Conservation (phyloP, 2,329 filamentous ascomycete genomes). For the Alternaria burnsii region DNA sequence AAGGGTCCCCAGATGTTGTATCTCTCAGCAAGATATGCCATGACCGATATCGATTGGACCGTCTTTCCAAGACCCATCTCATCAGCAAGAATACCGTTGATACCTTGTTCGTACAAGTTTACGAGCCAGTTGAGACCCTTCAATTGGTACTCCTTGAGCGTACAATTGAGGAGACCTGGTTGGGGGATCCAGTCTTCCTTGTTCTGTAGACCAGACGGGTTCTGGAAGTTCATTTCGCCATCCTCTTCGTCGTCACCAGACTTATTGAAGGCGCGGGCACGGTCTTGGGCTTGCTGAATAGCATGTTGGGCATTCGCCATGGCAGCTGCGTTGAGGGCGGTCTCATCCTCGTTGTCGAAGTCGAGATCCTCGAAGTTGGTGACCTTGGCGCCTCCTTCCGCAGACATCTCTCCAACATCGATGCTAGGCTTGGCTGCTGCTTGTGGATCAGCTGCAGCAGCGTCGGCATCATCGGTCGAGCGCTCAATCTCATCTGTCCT, state of each 20-base stretch:
- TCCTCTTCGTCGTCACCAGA: constrained; percentile 66
- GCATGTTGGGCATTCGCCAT: constrained; percentile 96
- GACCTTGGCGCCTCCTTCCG: constrained; percentile 71
- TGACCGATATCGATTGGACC: constrained; percentile 97
- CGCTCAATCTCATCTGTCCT: constrained; percentile 95
- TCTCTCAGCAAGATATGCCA: constrained; percentile 96
- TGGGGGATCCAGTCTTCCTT: constrained; percentile 83
- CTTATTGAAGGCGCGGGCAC: constrained; percentile 92
- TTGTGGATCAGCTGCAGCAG: constrained; percentile 54
- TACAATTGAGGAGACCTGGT: constrained; percentile 89
- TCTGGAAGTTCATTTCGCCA: constrained; percentile 99
- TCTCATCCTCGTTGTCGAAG: constrained; percentile 95
- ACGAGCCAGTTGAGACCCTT: constrained; percentile 99
- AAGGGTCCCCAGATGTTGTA: constrained; percentile 99
- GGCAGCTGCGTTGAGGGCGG: constrained; percentile 79
- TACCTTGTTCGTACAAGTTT: constrained; percentile 98
- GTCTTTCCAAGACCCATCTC: constrained; percentile 99
- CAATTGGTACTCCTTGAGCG: constrained; percentile 97
- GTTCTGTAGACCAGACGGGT: constrained; percentile 92
- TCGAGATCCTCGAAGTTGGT: constrained; percentile 94
- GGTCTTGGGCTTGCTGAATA: constrained; percentile 91
- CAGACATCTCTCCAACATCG: constrained; percentile 58
- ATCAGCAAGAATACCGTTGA: constrained; percentile 98
- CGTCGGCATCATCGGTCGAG: constrained; percentile 78
- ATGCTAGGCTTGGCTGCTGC: constrained; percentile 54